These are phyloP conservation scores for Cytospora schulzeri DNA, from an alignment of 2,329 filamentous ascomycete species.

Conservation along the genomic window DNA sequence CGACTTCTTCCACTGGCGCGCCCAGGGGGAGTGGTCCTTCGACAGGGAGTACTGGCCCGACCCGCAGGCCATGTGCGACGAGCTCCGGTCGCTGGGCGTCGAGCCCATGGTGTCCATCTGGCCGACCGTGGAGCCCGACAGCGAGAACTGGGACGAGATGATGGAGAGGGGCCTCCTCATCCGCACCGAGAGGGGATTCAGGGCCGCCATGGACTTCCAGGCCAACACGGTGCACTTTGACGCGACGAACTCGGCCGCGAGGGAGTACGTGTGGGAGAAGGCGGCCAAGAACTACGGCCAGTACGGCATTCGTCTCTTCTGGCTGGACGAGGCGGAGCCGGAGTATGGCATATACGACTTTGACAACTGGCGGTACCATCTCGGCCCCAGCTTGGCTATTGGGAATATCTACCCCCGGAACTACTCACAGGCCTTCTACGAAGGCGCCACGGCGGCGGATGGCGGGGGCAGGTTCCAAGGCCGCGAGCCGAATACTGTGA, in stretches of 20 bases:
- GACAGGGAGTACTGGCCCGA: conserved; percentile 67
- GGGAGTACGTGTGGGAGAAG: conserved; percentile 61
- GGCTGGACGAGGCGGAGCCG: conserved; percentile 71
- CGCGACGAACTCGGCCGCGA: conserved; percentile 61
- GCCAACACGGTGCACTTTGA: conserved; percentile 64
- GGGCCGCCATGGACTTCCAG: conserved; percentile 60
- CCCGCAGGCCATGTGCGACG: conserved; percentile 63
- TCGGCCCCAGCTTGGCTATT: conserved; percentile 51
- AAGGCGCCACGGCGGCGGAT: conserved; percentile 53
- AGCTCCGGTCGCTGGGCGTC: conserved; percentile 59
- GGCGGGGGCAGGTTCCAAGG: conserved; percentile 22
- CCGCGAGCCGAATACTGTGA: conserved; percentile 51
- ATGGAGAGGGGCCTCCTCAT: conserved; percentile 62
- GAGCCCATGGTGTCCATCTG: conserved; percentile 72
- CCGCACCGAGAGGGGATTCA: conserved; percentile 60
- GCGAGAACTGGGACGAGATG: conserved; percentile 65
- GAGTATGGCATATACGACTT: conserved; percentile 68
- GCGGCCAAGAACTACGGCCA: conserved; percentile 62
- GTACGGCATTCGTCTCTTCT: conserved; percentile 65
- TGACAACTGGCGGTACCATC: conserved; percentile 64
- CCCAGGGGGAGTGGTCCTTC: conserved; percentile 69
- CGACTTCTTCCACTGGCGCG: conserved; percentile 70
- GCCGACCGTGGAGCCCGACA: conserved; percentile 64
- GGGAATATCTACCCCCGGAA: conserved; percentile 63
- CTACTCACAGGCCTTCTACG: conserved; percentile 62